Conservation (phyloP, 1,139 yeast species). For the Diutina pseudorugosa region DNA sequence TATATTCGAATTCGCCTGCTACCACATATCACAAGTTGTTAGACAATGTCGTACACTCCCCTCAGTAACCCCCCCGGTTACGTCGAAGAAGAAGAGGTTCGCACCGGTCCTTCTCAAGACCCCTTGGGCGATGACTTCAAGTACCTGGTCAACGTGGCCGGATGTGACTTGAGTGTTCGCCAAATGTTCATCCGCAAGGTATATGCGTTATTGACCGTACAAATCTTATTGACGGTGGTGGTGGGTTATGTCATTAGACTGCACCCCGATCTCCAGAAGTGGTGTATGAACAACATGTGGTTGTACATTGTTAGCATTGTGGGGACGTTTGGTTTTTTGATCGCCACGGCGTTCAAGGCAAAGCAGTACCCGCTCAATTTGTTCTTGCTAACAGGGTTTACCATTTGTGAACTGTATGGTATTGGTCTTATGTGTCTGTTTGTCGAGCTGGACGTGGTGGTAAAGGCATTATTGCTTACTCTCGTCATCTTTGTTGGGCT, state of each 20-base stretch:
- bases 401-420: slow-evolving; percentile 62
- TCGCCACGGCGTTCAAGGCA: slow-evolving; percentile 47
- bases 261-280: slow-evolving; percentile 34
- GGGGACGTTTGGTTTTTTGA: slow-evolving; percentile 51
- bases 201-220: slow-evolving; percentile 57
- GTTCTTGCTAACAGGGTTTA: slow-evolving; percentile 49
- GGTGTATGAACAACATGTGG: slow-evolving; percentile 56
- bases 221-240: slow-evolving; percentile 47
- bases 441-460: slow-evolving; percentile 50
- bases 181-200: slow-evolving; percentile 72
- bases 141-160: slow-evolving; percentile 65
- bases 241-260: slow-evolving; percentile 45
- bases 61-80: not conserved
- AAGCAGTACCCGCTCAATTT: slow-evolving; percentile 53
- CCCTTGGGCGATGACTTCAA: slow-evolving; percentile 71
- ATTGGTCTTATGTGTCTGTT: slow-evolving; percentile 58
- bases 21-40: not conserved
- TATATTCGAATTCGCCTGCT: not conserved
- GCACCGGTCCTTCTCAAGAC: slow-evolving; percentile 17
- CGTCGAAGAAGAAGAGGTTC: not conserved
- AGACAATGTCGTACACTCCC: not conserved
- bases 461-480: slow-evolving; percentile 66
- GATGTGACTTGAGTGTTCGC: slow-evolving; percentile 66
- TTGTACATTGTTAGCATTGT: slow-evolving; percentile 42
- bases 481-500: slow-evolving; percentile 61